Evolutionary conservation across 2,329 filamentous ascomycete species (phyloP), one percentile per base, ranked within the genome.

Genomic region (Fusarium odoratissimum): DNA sequence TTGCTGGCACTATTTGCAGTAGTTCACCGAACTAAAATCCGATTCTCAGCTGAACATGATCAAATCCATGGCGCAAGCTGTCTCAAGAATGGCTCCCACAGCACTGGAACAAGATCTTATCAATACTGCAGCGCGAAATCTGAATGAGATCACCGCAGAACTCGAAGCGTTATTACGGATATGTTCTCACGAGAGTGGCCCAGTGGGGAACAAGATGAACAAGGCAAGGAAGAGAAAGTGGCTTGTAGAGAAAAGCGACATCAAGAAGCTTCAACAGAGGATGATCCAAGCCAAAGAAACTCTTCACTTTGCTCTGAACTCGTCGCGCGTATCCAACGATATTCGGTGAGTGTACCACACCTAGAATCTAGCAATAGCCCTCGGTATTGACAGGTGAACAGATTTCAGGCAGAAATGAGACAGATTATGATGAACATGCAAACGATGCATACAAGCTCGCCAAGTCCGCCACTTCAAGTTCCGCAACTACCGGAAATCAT

Each of bases 171-270:
- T 73, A 6, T 30, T 69, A 8, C n/a, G 42, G 3, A 48, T 13
- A 8, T 73, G 70, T 37, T 30, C 25, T 13, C 55, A 23, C 3
- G 49, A 51, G 30, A 44, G 21, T 2, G 28, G 46, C 8, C 11
- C 41, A 4, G 30, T 30, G 1, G 57, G 56, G 1, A 56, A 41
- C 5, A 67, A 57, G 3, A 13, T 11, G 3, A 63, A 1, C 40
- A 72, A 42, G 33, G 44, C 35, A 1, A 63, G 23, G 23, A 73
- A 67, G 38, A 51, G 41, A 16, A 73, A 42, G 9, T 73, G 70
- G 70, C n/a, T 72, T 3, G 16, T 42, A 7, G 44, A 69, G 13
- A 56, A 41, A 25, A 19, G 45, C 23, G 61, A 46, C 17, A 60
- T 73, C 35, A 52, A 41, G 6, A 69, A 69, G 19, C 70, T 73